Evolutionary conservation across 345 rosid species (phyloP).

Genomic region (Citrus cavaleriei): DNA sequence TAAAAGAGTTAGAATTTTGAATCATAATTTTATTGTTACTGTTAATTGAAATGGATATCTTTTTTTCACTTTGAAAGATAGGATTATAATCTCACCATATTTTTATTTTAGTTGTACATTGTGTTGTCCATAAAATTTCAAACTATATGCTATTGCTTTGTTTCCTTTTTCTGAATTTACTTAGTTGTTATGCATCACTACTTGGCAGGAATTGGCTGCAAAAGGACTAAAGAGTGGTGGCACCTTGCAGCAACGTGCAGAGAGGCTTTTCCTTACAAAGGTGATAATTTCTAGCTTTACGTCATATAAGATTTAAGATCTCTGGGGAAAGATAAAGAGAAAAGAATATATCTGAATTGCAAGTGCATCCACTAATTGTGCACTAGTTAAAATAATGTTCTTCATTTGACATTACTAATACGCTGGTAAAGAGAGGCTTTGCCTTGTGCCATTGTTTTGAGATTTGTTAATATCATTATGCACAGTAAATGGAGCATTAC

Average conservation of each 20-base stretch:
- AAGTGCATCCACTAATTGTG: background rate
- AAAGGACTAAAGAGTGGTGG: conserved; percentile 93
- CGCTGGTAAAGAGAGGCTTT: background rate
- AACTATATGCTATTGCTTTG: background rate
- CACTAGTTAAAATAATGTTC: background rate
- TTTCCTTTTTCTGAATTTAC: background rate
- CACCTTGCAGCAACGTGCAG: conserved; percentile 84
- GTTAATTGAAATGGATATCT: background rate
- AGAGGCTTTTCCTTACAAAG: conserved; percentile 95
- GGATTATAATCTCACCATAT: background rate
- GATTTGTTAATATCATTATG: background rate
- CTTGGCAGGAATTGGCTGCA: conserved; percentile 71
- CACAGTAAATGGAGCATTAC: background rate
- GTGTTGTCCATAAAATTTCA: background rate
- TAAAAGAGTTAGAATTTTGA: background rate
- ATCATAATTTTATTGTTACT: background rate
- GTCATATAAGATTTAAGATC: background rate
- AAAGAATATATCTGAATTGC: background rate
- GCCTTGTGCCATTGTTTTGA: background rate
- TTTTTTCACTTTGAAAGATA: background rate
- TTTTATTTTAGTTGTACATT: background rate
- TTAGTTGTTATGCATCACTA: background rate
- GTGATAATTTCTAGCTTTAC: conserved; percentile 20
- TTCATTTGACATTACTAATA: background rate
- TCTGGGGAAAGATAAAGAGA: background rate